A percentile compares a stretch with the other conserved stretches of the same genome.
These are phyloP conservation scores for Backusella mclennaniae DNA, from an alignment of 192 early-diverging fungal species.

Conservation along the genomic window DNA sequence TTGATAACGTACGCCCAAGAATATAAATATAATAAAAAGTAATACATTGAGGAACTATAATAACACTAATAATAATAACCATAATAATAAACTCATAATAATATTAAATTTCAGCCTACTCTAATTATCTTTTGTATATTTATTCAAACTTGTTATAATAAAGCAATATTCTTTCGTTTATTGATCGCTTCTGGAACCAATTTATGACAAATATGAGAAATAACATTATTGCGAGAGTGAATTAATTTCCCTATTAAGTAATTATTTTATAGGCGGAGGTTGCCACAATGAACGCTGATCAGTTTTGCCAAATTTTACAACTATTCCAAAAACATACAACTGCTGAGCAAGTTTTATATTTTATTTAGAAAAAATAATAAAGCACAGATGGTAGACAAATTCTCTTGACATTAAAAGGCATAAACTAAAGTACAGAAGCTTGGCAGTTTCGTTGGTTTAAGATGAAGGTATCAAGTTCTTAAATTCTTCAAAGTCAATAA, in stretches of 20 bases:
- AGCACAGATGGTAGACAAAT: not conserved
- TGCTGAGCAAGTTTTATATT: not conserved
- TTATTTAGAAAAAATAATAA: not conserved
- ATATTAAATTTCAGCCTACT: not conserved
- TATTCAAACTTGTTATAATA: no score
- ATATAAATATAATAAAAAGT: no score
- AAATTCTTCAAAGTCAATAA: slow-evolving; percentile 40
- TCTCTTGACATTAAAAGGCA: not conserved
- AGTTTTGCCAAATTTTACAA: not conserved
- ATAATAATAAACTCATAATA: not conserved
- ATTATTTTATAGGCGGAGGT: not conserved
- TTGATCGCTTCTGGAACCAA: no score
- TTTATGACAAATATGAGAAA: not conserved
- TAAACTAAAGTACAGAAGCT: not conserved
- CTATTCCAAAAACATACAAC: not conserved
- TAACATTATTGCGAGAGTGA: not conserved
- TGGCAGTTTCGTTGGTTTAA: not conserved
- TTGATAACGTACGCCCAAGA: no score
- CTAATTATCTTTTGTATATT: no score
- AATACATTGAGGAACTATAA: no score
- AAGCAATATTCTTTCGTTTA: no score
- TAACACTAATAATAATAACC: no score
- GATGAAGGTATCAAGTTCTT: slow-evolving; percentile 20
- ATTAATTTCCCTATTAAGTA: not conserved
- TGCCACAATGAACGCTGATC: not conserved